A percentile compares a stretch with the other conserved stretches of the same genome.
Evolutionary conservation across 1,284 basidiomycete genomes (phyloP).

Genomic region (Puccinia hordei): DNA sequence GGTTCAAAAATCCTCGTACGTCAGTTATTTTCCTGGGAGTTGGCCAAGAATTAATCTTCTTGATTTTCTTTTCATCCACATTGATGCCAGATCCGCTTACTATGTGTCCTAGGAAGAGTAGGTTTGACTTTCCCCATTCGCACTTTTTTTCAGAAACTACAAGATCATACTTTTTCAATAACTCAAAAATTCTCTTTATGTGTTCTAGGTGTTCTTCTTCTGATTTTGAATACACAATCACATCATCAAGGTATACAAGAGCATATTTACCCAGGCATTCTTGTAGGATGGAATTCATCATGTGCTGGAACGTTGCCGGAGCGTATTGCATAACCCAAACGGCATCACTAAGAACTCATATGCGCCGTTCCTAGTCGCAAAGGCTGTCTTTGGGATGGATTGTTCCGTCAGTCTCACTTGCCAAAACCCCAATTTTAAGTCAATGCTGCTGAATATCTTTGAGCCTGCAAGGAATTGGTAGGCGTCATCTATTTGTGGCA

Average conservation of each 20-base stretch:
- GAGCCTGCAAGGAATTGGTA: neutral
- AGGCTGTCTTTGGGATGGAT: neutral
- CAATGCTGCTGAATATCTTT: neutral
- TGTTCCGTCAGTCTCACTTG: neutral
- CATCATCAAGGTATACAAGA: slow-evolving; percentile 12
- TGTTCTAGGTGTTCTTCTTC: neutral
- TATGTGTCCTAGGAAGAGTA: slow-evolving; percentile 4
- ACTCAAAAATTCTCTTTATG: neutral
- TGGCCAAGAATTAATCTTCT: too few species aligned
- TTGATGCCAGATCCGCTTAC: neutral
- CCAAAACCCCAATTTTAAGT: neutral
- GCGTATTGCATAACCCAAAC: slow-evolving; percentile 9
- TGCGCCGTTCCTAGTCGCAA: neutral
- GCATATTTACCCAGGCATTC: slow-evolving; percentile 49
- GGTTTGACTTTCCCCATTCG: neutral
- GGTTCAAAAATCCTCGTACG: too few species aligned
- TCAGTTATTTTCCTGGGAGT: too few species aligned
- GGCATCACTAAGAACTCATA: slow-evolving; percentile 19
- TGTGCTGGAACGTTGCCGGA: slow-evolving; percentile 56
- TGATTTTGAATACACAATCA: slow-evolving; percentile 16
- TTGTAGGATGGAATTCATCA: slow-evolving; percentile 53
- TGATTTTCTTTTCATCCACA: too few species aligned
- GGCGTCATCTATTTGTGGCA: neutral
- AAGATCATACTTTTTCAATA: neutral
- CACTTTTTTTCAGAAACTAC: neutral